Percentiles rank a stretch among this genome's conserved stretches.
phyloP scores from a whole-genome alignment of 257 asterid species.

The Vinca minor region DNA sequence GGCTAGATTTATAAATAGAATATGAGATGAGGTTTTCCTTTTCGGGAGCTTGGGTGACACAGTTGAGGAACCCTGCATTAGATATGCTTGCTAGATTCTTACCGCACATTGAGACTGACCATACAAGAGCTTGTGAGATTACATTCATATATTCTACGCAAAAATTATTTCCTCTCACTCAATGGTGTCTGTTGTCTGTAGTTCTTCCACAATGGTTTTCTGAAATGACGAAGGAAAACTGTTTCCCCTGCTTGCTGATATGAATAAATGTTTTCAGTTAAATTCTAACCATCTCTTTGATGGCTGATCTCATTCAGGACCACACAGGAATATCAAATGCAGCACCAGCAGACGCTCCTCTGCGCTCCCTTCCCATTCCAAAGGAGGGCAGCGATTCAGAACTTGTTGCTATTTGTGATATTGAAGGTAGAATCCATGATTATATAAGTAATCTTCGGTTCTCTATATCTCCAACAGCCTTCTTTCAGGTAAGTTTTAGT shows the following conservation, averaged over 20 bases:
- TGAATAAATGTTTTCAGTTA: slow-evolving; percentile 8
- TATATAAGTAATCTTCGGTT: slow-evolving; percentile 66
- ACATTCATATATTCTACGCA: too few relatives aligned
- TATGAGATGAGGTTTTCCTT: neutral
- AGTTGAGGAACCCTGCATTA: neutral
- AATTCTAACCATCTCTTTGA: slow-evolving; percentile 2
- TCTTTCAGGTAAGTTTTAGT: slow-evolving; percentile 74
- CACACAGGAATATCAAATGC: slow-evolving; percentile 95
- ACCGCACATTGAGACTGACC: too few relatives aligned
- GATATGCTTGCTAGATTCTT: neutral
- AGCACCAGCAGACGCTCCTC: slow-evolving; percentile 90
- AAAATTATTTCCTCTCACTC: neutral
- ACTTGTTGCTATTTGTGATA: slow-evolving; percentile 37
- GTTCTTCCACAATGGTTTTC: neutral
- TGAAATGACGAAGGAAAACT: neutral
- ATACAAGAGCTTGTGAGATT: neutral
- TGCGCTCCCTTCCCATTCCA: slow-evolving; percentile 42
- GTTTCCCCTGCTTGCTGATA: neutral
- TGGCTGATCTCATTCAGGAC: slow-evolving; percentile 44
- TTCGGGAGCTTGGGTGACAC: neutral
- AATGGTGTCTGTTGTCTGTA: neutral
- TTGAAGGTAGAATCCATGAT: slow-evolving; percentile 83
- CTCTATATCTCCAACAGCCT: slow-evolving; percentile 91
- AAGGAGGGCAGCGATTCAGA: slow-evolving; percentile 37
- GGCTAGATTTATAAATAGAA: too few relatives aligned